Conservation (phyloP, 2,329 filamentous ascomycete genomes). For the Aspergillus ochraceus region DNA sequence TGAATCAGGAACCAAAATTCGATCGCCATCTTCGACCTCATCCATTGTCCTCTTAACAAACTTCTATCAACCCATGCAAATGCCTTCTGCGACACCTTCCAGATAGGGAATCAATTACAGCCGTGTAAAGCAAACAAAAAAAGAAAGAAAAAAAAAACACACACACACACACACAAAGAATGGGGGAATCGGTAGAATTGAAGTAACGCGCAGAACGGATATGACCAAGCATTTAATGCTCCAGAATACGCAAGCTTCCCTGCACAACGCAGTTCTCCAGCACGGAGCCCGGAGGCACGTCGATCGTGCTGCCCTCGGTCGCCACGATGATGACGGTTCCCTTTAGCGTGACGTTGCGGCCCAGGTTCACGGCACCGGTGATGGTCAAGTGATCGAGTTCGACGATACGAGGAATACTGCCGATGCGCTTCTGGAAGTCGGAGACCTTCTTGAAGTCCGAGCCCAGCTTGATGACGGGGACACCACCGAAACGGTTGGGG, state of each 20-base stretch:
- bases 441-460: constrained; percentile 99
- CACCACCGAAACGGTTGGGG: constrained; percentile 91
- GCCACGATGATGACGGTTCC: constrained; percentile 98
- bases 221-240: constrained; percentile 53
- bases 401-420: constrained; percentile 52
- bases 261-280: constrained; percentile 99
- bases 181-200: constrained; percentile 1
- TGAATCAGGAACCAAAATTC: constrained; percentile 7
- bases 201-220: constrained; percentile 12
- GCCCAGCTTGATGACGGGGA: constrained; percentile 97
- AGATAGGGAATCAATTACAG: constrained; percentile 7
- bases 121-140: not conserved
- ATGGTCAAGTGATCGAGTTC: constrained; percentile 80
- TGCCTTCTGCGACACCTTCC: constrained; percentile 7
- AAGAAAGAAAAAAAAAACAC: not conserved
- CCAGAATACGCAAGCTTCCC: constrained; percentile 78
- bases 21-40: constrained; percentile 4
- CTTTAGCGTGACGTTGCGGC: constrained; percentile 93
- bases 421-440: constrained; percentile 57
- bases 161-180: not conserved
- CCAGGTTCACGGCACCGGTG: constrained; percentile 94
- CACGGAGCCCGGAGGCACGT: constrained; percentile 93
- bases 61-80: constrained; percentile 16
- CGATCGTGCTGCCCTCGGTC: constrained; percentile 95
- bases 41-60: constrained; percentile 9